Evolutionary conservation across 1,284 basidiomycete species (phyloP).

Genomic region (Cystobasidiaceae sp.): DNA sequence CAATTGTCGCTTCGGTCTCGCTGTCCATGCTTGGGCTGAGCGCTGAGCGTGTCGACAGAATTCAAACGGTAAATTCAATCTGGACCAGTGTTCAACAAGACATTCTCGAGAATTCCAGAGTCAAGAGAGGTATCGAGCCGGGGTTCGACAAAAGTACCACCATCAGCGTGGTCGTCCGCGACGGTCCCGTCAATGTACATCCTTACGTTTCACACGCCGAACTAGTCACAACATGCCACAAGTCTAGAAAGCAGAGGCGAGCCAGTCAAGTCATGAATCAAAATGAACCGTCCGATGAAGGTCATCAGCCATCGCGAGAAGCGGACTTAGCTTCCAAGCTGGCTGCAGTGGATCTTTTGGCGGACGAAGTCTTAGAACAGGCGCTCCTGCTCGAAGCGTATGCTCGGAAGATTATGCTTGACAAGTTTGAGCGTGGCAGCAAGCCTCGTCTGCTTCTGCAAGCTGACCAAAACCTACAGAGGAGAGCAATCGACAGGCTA

Average conservation of each 20-base stretch:
- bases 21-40: too few relatives aligned
- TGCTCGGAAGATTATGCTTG: conserved; percentile 3
- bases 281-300: not conserved
- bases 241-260: too few relatives aligned
- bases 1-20: too few relatives aligned
- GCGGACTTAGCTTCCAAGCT: too few relatives aligned
- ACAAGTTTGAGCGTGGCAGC: conserved; percentile 33
- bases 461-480: conserved; percentile 13
- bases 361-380: not conserved
- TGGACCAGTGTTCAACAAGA: not conserved
- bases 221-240: conserved; percentile 43
- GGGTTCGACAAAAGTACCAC: conserved; percentile 1
- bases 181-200: conserved; percentile 33
- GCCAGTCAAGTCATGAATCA: too few relatives aligned
- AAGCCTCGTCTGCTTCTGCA: conserved; percentile 45
- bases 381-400: conserved; percentile 10
- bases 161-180: conserved; percentile 31
- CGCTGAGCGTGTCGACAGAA: too few relatives aligned
- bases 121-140: conserved; percentile 14
- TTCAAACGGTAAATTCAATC: not conserved
- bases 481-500: conserved; percentile 1
- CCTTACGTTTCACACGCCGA: conserved; percentile 46
- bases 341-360: not conserved
- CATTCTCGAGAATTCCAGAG: conserved; percentile 16
- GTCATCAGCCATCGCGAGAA: too few relatives aligned